A percentile compares a stretch with the other conserved stretches of the same genome.
Evolutionary conservation across 805 yeast genomes (phyloP).

Genomic region (Yamadazyma paraphyllophila): DNA sequence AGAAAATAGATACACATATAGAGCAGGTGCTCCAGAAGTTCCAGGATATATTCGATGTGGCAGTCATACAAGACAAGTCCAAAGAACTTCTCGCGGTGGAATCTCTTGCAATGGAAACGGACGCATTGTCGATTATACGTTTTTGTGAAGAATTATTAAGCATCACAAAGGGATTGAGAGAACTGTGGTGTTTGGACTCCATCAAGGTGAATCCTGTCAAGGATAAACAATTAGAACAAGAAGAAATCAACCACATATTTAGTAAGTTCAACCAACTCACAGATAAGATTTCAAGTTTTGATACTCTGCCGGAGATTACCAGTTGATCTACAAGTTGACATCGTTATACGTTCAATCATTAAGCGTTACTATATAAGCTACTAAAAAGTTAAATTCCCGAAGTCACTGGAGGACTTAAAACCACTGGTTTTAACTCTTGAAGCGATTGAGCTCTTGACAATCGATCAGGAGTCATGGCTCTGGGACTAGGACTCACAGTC

Average conservation of each 20-base stretch:
- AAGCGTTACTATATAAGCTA: constrained; percentile 2
- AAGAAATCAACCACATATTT: constrained; percentile 25
- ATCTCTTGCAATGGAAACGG: constrained; percentile 53
- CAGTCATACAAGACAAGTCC: constrained; percentile 40
- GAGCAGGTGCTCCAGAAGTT: constrained; percentile 52
- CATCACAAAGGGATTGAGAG: constrained; percentile 49
- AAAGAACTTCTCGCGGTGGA: constrained; percentile 49
- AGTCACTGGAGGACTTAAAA: neutral
- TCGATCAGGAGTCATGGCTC: neutral
- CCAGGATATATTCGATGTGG: constrained; percentile 51
- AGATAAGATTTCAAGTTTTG: constrained; percentile 26
- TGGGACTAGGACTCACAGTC: constrained; percentile 7
- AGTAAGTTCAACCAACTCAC: constrained; percentile 35
- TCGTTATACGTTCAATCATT: constrained; percentile 10
- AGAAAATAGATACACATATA: constrained; percentile 50
- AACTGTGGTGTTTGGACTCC: constrained; percentile 58
- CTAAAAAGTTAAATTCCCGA: neutral
- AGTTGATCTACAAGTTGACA: neutral
- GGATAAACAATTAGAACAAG: constrained; percentile 17
- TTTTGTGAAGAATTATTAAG: constrained; percentile 52
- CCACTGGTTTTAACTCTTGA: neutral
- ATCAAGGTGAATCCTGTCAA: constrained; percentile 32
- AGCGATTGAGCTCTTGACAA: neutral
- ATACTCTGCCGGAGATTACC: constrained; percentile 3
- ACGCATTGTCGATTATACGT: constrained; percentile 49